Evolutionary conservation across 2,329 filamentous ascomycete species (phyloP).

Genomic region (Fusarium nodosum): DNA sequence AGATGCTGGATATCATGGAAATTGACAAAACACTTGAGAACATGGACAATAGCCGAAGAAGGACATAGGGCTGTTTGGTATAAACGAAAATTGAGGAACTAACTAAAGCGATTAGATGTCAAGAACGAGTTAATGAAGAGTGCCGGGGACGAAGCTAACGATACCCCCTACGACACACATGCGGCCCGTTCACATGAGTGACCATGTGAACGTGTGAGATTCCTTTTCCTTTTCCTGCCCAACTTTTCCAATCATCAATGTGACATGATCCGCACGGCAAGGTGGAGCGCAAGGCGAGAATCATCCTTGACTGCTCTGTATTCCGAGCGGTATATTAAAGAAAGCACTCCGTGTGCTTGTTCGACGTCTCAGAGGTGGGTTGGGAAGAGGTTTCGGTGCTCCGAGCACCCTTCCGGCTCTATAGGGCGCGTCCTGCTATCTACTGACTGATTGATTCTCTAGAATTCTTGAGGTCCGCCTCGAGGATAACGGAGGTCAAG

Average conservation of each 20-base stretch:
- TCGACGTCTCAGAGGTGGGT: constrained; percentile 51
- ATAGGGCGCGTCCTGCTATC: constrained; percentile 57
- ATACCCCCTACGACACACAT: constrained; percentile 54
- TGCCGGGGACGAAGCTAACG: constrained; percentile 52
- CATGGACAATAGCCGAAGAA: constrained; percentile 65
- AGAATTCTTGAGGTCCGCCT: constrained; percentile 18
- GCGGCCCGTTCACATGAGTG: constrained; percentile 12
- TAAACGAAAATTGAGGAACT: constrained; percentile 23
- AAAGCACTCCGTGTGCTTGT: constrained; percentile 31
- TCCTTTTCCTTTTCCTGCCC: constrained; percentile 9
- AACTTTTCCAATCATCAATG: background rate
- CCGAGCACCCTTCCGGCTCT: constrained; percentile 58
- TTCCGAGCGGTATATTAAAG: constrained; percentile 77
- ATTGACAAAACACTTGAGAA: constrained; percentile 71
- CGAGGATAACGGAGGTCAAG: constrained; percentile 14
- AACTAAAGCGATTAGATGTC: constrained; percentile 46
- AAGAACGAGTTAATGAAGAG: constrained; percentile 41
- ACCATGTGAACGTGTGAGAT: constrained; percentile 18
- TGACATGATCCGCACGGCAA: constrained; percentile 72
- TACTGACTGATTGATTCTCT: constrained; percentile 41
- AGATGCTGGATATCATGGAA: constrained; percentile 75
- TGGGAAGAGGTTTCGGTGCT: constrained; percentile 45
- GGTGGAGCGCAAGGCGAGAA: constrained; percentile 83
- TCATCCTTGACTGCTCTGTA: constrained; percentile 81
- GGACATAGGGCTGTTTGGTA: constrained; percentile 61